Percentiles rank a stretch among this genome's conserved stretches.
Evolutionary conservation across 805 yeast species (phyloP).

Genomic region (Saccharomycopsis oosterbeekiorum): DNA sequence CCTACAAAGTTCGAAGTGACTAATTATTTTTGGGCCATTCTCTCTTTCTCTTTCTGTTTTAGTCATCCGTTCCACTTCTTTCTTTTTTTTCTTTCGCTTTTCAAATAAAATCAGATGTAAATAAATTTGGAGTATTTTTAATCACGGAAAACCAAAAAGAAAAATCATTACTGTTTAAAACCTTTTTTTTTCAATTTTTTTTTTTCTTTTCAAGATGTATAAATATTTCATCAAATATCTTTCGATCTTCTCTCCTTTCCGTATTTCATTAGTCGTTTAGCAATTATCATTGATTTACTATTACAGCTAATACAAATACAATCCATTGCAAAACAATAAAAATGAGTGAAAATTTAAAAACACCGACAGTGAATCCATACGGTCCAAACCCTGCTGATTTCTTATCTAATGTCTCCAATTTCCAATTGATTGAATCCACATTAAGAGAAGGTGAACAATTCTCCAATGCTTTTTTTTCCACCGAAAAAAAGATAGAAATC

Average conservation of each 20-base stretch:
- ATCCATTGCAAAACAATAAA: neutral
- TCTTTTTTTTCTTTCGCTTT: neutral
- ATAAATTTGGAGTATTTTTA: neutral
- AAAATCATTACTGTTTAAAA: neutral
- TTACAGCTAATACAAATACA: neutral
- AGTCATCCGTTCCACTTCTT: neutral
- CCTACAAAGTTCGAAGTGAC: neutral
- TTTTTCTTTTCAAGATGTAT: neutral
- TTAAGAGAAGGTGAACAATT: conserved; percentile 98
- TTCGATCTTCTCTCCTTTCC: neutral
- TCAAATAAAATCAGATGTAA: neutral
- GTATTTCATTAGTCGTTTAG: neutral
- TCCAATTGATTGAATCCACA: conserved; percentile 91
- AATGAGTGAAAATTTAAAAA: neutral
- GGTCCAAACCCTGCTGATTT: conserved; percentile 96
- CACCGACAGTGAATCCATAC: conserved; percentile 54
- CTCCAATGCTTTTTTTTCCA: conserved; percentile 91
- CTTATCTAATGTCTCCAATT: conserved; percentile 77
- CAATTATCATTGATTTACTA: neutral
- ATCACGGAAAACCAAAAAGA: neutral
- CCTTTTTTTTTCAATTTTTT: neutral
- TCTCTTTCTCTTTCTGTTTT: conserved; percentile 1
- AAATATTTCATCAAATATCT: neutral
- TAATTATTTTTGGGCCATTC: neutral
- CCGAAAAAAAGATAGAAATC: conserved; percentile 92